Evolutionary conservation across 2,329 filamentous ascomycete genomes (phyloP).

Genomic region (Neopestalotiopsis sp.): DNA sequence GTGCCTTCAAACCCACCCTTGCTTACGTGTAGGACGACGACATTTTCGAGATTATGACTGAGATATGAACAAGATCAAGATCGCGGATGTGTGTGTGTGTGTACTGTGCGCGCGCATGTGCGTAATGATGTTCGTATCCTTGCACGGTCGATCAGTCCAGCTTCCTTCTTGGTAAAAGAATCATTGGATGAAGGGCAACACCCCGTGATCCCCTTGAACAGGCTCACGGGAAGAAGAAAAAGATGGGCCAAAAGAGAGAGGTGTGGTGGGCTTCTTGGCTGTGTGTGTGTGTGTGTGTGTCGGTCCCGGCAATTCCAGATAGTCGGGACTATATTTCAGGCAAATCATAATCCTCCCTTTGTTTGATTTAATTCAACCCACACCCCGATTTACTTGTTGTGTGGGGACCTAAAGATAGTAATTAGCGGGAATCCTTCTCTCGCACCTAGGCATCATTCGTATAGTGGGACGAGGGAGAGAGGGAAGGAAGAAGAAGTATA

Average conservation of each 20-base stretch:
- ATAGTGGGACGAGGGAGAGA: not conserved
- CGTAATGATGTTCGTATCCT: too few species aligned
- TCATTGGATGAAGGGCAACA: too few species aligned
- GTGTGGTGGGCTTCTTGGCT: not conserved
- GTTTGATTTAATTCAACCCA: not conserved
- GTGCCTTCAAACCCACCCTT: too few species aligned
- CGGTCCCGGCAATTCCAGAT: conserved; percentile 11
- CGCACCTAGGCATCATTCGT: not conserved
- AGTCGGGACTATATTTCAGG: not conserved
- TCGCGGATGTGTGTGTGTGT: too few species aligned
- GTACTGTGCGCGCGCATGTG: too few species aligned
- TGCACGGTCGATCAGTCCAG: not conserved
- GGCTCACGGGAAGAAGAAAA: not conserved
- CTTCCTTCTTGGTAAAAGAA: not conserved
- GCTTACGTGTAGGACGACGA: too few species aligned
- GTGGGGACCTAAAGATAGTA: not conserved
- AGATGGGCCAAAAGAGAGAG: not conserved
- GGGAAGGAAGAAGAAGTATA: too few species aligned
- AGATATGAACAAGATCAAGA: too few species aligned
- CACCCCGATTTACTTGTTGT: not conserved
- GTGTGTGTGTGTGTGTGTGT: not conserved
- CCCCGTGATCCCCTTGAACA: not conserved
- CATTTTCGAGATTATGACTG: too few species aligned
- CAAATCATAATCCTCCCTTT: not conserved
- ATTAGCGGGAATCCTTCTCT: not conserved